Evolutionary conservation across 495 filamentous ascomycete genomes (phyloP), one percentile per base, ranked within the genome.

Genomic region (Podospora comata): DNA sequence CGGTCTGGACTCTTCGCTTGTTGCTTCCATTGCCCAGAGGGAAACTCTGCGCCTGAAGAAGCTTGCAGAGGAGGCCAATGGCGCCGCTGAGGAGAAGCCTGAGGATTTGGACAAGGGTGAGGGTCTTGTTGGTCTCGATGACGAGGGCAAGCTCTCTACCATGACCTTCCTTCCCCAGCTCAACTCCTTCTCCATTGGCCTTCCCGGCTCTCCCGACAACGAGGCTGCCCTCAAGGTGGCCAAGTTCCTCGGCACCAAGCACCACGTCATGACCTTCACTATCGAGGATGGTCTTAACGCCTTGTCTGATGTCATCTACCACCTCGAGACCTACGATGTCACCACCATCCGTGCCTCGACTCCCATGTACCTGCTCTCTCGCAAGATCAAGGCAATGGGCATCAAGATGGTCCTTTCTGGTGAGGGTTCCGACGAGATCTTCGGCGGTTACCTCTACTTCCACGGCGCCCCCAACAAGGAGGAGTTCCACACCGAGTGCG

Each of bases 321-420:
- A 99, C 80, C 87, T 99, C 67, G 95, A 99, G 84, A 92, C 92
- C 18, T 99, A 91, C 81, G 95, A 99, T 80, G 96, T 99, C 18
- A 99, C 95, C 65, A 99, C 95, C 18, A 97, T 99, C 78, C 92
- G 95, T 79, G 95, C 95, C 55, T 98, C 96, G 20, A 99, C 95
- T 5, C 95, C 95, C 66, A 99, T 99, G 95, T 99, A 96, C 82
- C 85, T 99, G 63, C 88, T 99, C 16, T 92, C 91, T 70, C 90
- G 95, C 74, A 99, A 98, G 83, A 98, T 99, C 84, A 99, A 99
- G 85, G 95, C 93, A 19, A 90, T 97, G 86, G 96, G 95, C 69
- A 92, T 99, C 66, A 99, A 99, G 87, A 99, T 99, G 95, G 95
- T 99, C 67, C 85, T 99, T 56, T 93, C 90, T 75, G 95, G 95